These are phyloP conservation scores for Eleusine indica DNA, from an alignment of 176 grass and related monocot genomes.

Conservation along the genomic window DNA sequence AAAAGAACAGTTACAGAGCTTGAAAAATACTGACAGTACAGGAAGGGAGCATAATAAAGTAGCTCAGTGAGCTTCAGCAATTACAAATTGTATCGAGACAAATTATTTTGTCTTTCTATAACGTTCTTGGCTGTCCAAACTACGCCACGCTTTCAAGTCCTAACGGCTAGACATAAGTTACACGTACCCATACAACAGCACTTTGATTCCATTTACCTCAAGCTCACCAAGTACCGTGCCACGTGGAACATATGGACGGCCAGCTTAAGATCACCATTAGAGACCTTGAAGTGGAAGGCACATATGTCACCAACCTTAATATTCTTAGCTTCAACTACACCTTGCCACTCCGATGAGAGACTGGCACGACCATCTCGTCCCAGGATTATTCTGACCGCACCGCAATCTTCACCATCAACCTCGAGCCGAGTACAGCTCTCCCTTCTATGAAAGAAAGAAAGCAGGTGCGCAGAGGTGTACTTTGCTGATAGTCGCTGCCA, in stretches of 20 bases:
- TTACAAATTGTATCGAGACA: not conserved
- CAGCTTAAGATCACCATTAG: constrained; percentile 14
- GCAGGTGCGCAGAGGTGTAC: not conserved
- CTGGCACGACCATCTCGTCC: not conserved
- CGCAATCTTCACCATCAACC: constrained; percentile 19
- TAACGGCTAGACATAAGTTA: not conserved
- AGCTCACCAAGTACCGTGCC: not conserved
- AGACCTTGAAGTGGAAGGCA: constrained; percentile 20
- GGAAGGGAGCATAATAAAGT: not conserved
- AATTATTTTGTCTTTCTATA: not conserved
- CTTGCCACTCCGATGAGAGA: constrained; percentile 19
- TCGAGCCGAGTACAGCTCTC: not conserved
- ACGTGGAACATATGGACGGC: constrained; percentile 1
- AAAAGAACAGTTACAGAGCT: not conserved
- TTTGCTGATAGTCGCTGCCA: constrained; percentile 5
- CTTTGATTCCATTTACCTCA: not conserved
- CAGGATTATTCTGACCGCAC: not conserved
- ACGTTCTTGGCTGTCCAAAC: not conserved
- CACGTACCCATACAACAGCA: not conserved
- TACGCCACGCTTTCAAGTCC: not conserved
- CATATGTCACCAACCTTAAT: constrained; percentile 28
- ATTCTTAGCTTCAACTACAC: constrained; percentile 9
- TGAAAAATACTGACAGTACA: not conserved
- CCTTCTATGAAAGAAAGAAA: not conserved
- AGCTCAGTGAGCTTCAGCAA: not conserved